Base-by-base conservation (phyloP, 345 rosid species). In the Rhodomyrtus tomentosa region DNA sequence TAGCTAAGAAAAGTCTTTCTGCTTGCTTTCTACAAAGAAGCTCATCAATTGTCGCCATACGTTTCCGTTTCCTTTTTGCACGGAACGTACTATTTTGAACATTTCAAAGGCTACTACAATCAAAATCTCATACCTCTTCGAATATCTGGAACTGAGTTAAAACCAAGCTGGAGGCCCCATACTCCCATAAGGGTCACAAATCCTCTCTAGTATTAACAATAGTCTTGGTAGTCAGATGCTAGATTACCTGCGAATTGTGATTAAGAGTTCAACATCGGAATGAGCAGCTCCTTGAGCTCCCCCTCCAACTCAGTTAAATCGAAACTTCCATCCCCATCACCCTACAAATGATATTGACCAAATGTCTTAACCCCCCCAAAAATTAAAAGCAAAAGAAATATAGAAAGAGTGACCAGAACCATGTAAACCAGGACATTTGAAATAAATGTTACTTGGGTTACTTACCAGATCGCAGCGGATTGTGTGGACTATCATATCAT, bases 391-490 rank as follows among this genome's bases (percentile, higher is more conserved):
- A 62, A 62, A 62, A 62, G 11, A 62, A 10, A 29, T 7, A 16
- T 29, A 62, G 16, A 29, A 36, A 32, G 79, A 68, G 36, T 68
- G 45, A 18, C 45, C 36, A 68, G 21, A 68, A 36, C 24, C 79
- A 9, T 36, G 79, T 18, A 10, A 18, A 68, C 22, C 24, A 36
- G 79, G 6, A 36, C 25, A 68, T 68, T 40, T 5, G 36, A 68
- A 68, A 68, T 20, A 20, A 68, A 68, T 36, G 18, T 32, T 68
- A 36, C 79, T 68, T 36, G 9, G 45, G 79, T 68, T 1, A 68
- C 45, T 68, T 18, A 68, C 79, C 79, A 94, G 96, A 95, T 94
- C 87, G 54, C 92, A 86, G 54, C 90, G 94, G 82, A 96, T 86
- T 32, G 90, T 90, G 86, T 94, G 90, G 82, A 91, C 58, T 21